Evolutionary conservation across 306 rosid species (phyloP).

Genomic region (Urtica urens): DNA sequence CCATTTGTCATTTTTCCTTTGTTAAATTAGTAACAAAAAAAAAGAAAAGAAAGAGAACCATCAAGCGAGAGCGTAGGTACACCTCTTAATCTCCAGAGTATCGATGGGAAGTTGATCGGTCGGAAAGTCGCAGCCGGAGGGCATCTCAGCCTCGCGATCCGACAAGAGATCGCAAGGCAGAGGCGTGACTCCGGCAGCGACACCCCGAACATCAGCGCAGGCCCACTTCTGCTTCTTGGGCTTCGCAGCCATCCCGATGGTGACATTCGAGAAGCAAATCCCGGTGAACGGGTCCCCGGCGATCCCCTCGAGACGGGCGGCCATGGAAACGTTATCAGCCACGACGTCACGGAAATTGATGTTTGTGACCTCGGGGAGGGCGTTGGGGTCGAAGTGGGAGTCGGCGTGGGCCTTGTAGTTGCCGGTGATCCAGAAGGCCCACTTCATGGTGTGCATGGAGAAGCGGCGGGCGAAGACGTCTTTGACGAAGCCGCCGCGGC

Average conservation of each 20-base stretch:
- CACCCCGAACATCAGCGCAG: constrained; percentile 48
- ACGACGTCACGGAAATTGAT: constrained; percentile 33
- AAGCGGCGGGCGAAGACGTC: constrained; percentile 31
- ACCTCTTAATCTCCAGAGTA: constrained; percentile 35
- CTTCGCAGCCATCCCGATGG: constrained; percentile 46
- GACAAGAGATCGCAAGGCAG: constrained; percentile 47
- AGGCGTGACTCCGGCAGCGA: constrained; percentile 57
- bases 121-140: constrained; percentile 49
- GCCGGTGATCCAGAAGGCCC: constrained; percentile 32
- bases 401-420: constrained; percentile 37
- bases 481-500: constrained; percentile 33
- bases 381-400: constrained; percentile 22
- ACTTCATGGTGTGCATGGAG: constrained; percentile 44
- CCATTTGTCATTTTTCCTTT: too few species aligned
- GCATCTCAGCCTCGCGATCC: constrained; percentile 33
- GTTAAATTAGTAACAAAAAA: too few species aligned
- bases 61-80: constrained; percentile 34
- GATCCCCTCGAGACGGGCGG: constrained; percentile 70
- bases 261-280: constrained; percentile 65
- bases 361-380: constrained; percentile 24
- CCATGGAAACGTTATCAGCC: constrained; percentile 52
- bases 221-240: constrained; percentile 68
- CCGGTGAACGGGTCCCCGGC: constrained; percentile 50
- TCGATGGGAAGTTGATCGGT: constrained; percentile 44
- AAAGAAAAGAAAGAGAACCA: too few species aligned